Conservation (phyloP, 2,329 filamentous ascomycete species). For the Aspergillus tamarii region DNA sequence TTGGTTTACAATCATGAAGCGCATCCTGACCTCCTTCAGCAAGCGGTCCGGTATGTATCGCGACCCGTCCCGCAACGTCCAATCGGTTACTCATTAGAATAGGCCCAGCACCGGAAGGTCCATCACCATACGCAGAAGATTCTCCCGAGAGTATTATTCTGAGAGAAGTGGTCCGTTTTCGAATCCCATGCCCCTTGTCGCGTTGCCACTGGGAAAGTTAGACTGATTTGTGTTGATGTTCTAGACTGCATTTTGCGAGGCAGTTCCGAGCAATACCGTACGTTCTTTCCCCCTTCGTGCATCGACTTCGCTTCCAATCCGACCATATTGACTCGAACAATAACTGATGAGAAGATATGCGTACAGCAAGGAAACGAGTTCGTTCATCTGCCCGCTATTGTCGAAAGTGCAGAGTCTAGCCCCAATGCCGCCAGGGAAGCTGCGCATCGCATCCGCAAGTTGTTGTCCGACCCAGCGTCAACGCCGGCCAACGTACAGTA, state of each 20-base stretch:
- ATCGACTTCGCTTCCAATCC: neutral
- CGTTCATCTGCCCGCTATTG: constrained; percentile 87
- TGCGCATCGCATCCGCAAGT: constrained; percentile 79
- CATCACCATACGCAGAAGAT: constrained; percentile 35
- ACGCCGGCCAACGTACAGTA: constrained; percentile 76
- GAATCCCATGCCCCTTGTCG: neutral
- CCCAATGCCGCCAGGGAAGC: constrained; percentile 82
- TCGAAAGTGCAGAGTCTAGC: constrained; percentile 92
- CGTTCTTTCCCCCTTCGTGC: constrained; percentile 8
- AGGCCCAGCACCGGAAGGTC: constrained; percentile 29
- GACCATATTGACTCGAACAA: neutral
- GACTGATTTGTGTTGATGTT: constrained; percentile 5
- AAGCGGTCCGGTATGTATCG: constrained; percentile 36
- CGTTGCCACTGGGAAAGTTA: neutral
- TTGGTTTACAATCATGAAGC: constrained; percentile 35
- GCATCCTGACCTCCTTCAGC: constrained; percentile 37
- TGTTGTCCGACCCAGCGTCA: constrained; percentile 67
- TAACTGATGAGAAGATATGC: neutral
- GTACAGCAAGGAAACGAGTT: constrained; percentile 76
- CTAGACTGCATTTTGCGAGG: constrained; percentile 79
- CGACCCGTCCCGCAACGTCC: constrained; percentile 7
- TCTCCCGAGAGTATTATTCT: constrained; percentile 44
- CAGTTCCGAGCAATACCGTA: constrained; percentile 59
- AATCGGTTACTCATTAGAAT: constrained; percentile 12
- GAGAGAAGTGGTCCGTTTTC: constrained; percentile 44